These are phyloP conservation scores for Wickerhamiella australiensis DNA, from an alignment of 805 yeast genomes.

Conservation along the genomic window DNA sequence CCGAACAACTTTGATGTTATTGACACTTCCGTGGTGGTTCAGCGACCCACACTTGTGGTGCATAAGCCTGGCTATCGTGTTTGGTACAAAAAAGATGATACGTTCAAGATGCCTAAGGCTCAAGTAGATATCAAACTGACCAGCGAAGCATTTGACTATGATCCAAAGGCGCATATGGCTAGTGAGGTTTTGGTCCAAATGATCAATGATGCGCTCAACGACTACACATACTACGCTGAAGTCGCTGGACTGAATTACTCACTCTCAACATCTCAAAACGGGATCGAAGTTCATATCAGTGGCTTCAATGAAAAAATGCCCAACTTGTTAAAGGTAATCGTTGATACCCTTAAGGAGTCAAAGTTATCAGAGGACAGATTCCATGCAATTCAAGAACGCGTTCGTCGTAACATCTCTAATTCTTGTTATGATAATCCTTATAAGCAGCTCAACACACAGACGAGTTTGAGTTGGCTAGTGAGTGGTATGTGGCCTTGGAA, in stretches of 20 bases:
- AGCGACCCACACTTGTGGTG: constrained; percentile 50
- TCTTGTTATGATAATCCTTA: constrained; percentile 66
- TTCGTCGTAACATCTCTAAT: constrained; percentile 51
- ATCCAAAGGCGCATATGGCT: constrained; percentile 35
- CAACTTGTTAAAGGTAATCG: constrained; percentile 47
- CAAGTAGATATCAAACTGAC: constrained; percentile 51
- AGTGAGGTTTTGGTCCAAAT: constrained; percentile 57
- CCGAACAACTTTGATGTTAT: constrained; percentile 64
- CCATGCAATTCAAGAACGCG: constrained; percentile 51
- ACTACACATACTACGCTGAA: constrained; percentile 69
- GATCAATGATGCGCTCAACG: constrained; percentile 62
- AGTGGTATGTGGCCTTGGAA: constrained; percentile 56
- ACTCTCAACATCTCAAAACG: constrained; percentile 52
- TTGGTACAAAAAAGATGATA: constrained; percentile 88
- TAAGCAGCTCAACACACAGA: constrained; percentile 54
- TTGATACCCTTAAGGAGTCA: constrained; percentile 42
- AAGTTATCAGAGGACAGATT: constrained; percentile 47
- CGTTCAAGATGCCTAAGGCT: constrained; percentile 81
- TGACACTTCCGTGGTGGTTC: constrained; percentile 29
- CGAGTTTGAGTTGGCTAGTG: constrained; percentile 46
- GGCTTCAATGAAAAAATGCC: constrained; percentile 81
- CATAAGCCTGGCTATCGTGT: constrained; percentile 28
- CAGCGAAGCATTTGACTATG: constrained; percentile 32
- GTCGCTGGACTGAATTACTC: constrained; percentile 61
- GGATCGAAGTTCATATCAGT: constrained; percentile 50